A percentile compares a stretch with the other conserved stretches of the same genome.
Conservation (phyloP, 345 rosid genomes). For the Fremontodendron californicum region DNA sequence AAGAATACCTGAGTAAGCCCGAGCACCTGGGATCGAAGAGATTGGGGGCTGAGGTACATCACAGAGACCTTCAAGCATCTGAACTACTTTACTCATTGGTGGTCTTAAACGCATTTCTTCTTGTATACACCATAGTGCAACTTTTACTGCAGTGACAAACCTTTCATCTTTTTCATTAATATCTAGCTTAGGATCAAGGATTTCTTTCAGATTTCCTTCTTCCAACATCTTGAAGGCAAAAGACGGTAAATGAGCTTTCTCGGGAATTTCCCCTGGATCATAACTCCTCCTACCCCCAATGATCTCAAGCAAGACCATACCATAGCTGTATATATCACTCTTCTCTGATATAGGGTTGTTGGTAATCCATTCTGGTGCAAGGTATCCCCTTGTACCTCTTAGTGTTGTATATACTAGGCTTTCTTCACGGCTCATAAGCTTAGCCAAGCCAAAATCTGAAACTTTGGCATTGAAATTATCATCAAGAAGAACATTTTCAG, state of each 20-base stretch:
- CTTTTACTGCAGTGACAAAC: slow-evolving; percentile 30
- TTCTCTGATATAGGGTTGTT: slow-evolving; percentile 19
- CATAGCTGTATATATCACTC: slow-evolving; percentile 49
- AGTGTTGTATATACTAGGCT: slow-evolving; percentile 9
- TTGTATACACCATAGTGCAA: slow-evolving; percentile 55
- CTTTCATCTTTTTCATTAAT: slow-evolving; percentile 22
- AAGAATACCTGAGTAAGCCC: slow-evolving; percentile 18
- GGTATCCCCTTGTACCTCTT: slow-evolving; percentile 49
- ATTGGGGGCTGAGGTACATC: slow-evolving; percentile 33
- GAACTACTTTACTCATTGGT: slow-evolving; percentile 49
- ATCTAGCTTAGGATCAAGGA: slow-evolving; percentile 36
- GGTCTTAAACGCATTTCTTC: slow-evolving; percentile 47
- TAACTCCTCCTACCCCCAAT: slow-evolving; percentile 47
- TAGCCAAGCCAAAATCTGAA: slow-evolving; percentile 58
- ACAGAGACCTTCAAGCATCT: slow-evolving; percentile 53
- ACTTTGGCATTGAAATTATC: slow-evolving; percentile 50
- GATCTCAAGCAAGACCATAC: slow-evolving; percentile 49
- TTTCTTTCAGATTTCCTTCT: slow-evolving; percentile 33
- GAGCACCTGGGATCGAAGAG: slow-evolving; percentile 22
- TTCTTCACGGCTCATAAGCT: slow-evolving; percentile 38
- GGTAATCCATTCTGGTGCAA: slow-evolving; percentile 58
- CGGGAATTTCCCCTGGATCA: slow-evolving; percentile 26
- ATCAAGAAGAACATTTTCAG: slow-evolving; percentile 53
- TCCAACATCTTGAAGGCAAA: slow-evolving; percentile 49
- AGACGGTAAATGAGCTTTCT: slow-evolving; percentile 36